Evolutionary conservation across 306 rosid genomes (phyloP), one percentile per base, ranked within the genome.

Genomic region (Quercus robur): DNA sequence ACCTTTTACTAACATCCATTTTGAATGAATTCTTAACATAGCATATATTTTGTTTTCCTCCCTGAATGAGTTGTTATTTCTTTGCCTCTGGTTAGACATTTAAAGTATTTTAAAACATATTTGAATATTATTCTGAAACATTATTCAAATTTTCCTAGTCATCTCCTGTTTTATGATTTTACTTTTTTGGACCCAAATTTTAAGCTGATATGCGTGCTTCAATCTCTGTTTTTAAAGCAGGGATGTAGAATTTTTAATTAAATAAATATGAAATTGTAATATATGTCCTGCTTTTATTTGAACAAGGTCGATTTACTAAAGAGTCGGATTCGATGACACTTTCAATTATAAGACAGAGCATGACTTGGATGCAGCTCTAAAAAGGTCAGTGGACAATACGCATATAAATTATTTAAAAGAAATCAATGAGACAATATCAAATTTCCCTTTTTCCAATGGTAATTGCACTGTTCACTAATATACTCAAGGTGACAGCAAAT

Each of bases 291-390:
- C 18, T 26, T 46, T 55, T 69, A 21, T 21, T 12, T 44, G 41
- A 70, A 46, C 30, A 5, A 81, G 81, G 72, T 82, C 19, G 85
- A 71, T 25, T 13, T 71, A n/a, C 67, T 82, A 63, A 77, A 82
- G 74, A 71, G 62, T 52, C 17, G 78, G 81, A 5, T 82, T 72
- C 4, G 14, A 82, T 9, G 78, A 71, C 15, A 75, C 58, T 61
- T 76, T 82, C 38, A 82, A 82, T 30, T 77, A 77, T 73, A 76
- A 75, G 55, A 81, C 77, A 82, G 56, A 77, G 69, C 5, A 25
- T 8, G 75, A 77, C 78, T 63, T 77, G 28, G 76, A 71, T 26
- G 61, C 13, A 26, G 49, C 81, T 54, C 51, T 77, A 18, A 77
- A 59, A 63, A 77, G 81, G 85, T 76, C 44, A 21, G 56, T 9